Base-by-base conservation (phyloP, 768 basidiomycete genomes). In the Tulasnella sp. region DNA sequence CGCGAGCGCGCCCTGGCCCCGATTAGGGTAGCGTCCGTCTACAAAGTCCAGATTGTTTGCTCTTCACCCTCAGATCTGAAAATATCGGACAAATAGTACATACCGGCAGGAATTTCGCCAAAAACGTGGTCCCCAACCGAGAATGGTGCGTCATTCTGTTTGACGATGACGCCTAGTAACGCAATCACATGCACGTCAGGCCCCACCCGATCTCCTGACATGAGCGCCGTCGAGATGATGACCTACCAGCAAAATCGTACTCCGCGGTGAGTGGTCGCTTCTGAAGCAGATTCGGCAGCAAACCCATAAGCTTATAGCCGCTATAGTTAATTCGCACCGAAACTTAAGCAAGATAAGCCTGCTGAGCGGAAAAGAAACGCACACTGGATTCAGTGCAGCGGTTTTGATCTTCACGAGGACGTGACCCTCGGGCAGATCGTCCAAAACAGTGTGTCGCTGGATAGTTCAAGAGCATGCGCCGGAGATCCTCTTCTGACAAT, bases 331-430 rank as follows among this genome's bases (percentile, higher is more conserved):
- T 23, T 20, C 39, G 10, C 55, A 13, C 16, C 42, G 10, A 2
- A 26, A 29, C 6, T 51, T n/a, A 23, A n/a, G 42, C 9, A 39
- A n/a, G 3, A 2, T 20, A 10, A 11, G 44, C 23, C 15, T 37
- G 35, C 15, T 48, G 29, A 35, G 39, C n/a, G 15, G 48, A 11
- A 23, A 67, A 16, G 7, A 40, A 7, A 48, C 80, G 79, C 82
- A 91, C 89, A 90, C 86, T 1, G 92, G 92, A 81, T 94, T 94
- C 57, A 93, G 84, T 0, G 91, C 90, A 0, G 87, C 88, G 13
- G 89, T 87, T 32, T 84, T 83, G 3, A 90, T 85, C 77, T 86
- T 85, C 73, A 91, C 85, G 18, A 90, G 86, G 16, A 91, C 85
- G 79, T 89, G 83, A 4, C 85, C 87, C 23, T 80, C 72, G 16